A percentile compares a stretch with the other conserved stretches of the same genome.
phyloP scores from a whole-genome alignment of 257 asterid genomes.

The Nicotiana tomentosiformis region DNA sequence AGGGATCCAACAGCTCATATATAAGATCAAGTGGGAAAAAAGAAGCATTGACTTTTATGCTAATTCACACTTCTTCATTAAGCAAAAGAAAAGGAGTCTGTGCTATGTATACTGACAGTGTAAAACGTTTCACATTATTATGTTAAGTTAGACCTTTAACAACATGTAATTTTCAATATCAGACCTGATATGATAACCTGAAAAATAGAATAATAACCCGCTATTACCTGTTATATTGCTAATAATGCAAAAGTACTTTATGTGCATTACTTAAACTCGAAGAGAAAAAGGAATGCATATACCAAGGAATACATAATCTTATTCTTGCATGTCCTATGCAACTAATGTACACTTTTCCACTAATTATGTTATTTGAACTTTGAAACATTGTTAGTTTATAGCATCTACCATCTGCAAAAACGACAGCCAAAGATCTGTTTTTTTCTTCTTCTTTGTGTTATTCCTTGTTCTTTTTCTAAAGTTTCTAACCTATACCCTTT shows the following conservation, averaged over 20 bases:
- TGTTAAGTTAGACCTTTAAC: background rate
- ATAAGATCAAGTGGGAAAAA: background rate
- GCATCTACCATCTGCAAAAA: background rate
- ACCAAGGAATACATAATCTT: background rate
- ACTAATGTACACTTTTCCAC: background rate
- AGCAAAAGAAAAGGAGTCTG: background rate
- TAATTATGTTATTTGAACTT: constrained; percentile 1
- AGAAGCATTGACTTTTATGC: background rate
- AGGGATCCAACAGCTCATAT: constrained; percentile 1
- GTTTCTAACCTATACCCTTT: background rate
- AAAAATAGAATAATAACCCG: background rate
- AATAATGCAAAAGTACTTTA: background rate
- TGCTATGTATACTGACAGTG: background rate
- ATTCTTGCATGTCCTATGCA: background rate
- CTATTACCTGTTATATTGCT: background rate
- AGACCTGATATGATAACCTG: background rate
- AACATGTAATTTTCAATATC: background rate
- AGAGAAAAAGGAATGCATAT: background rate
- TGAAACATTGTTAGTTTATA: constrained; percentile 6
- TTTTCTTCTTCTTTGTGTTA: background rate
- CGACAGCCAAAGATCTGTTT: background rate
- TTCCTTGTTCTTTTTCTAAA: background rate
- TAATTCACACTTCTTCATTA: background rate
- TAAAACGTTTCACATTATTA: too few relatives aligned
- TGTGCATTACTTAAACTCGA: background rate